Evolutionary conservation across 371 early-diverging fungal species (phyloP).

Genomic region (Smittium mucronatum): DNA sequence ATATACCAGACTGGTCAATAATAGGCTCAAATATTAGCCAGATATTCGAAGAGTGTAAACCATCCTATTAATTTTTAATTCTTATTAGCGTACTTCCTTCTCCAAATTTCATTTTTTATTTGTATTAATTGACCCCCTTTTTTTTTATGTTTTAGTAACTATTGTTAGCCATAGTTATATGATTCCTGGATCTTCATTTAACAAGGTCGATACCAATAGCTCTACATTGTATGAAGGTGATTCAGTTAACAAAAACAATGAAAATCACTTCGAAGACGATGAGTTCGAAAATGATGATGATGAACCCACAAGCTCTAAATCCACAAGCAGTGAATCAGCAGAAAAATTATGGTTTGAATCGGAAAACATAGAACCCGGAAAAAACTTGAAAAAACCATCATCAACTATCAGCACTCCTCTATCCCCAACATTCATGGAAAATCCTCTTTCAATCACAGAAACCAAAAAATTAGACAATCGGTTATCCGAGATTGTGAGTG

Average conservation of each 20-base stretch:
- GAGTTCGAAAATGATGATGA: constrained; percentile 13
- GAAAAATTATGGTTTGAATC: constrained; percentile 9
- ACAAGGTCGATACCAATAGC: constrained; percentile 14
- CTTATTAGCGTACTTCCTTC: background rate
- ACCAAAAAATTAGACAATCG: constrained; percentile 23
- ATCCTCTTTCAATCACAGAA: constrained; percentile 23
- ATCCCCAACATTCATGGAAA: constrained; percentile 28
- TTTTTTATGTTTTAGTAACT: constrained; percentile 14
- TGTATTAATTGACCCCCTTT: background rate
- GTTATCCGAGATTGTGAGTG: constrained; percentile 17
- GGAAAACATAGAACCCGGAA: background rate
- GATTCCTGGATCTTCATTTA: constrained; percentile 23
- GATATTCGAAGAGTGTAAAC: constrained; percentile 23
- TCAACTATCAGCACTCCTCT: constrained; percentile 14
- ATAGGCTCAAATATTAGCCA: constrained; percentile 27
- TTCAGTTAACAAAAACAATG: background rate
- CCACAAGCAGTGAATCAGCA: background rate
- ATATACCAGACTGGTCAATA: constrained; percentile 31
- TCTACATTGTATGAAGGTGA: background rate
- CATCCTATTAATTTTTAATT: no score
- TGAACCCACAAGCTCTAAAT: background rate
- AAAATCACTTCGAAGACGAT: constrained; percentile 12
- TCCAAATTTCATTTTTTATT: background rate
- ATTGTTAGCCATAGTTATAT: constrained; percentile 32
- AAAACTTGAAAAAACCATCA: background rate